Base-by-base conservation (phyloP, 1,139 yeast genomes). In the Tardiomyces blankii region DNA sequence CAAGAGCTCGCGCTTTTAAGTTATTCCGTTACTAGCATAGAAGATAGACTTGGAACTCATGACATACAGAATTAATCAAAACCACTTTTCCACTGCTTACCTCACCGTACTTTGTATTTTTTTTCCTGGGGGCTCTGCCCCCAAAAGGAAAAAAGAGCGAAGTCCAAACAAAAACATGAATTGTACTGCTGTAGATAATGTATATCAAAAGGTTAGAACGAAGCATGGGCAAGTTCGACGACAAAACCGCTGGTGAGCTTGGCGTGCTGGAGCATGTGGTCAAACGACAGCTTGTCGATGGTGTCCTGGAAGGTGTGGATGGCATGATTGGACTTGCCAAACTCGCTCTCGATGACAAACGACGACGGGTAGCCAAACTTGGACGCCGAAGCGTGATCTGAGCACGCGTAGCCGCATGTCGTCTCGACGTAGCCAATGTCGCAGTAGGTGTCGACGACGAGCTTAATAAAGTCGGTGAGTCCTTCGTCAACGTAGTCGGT, bases 371-470 rank as follows among this genome's bases (percentile, higher is more conserved):
- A 86, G 1, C 96, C 96, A 54, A 77, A 77, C 61, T 82, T 81
- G 45, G 79, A 64, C 1, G 96, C 95, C 44, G 94, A 80, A 3
- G 93, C 85, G 63, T 88, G 96, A 64, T 89, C 97, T 25, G 94
- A 82, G 64, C 97, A 88, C 0, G 95, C 94, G 58, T 88, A 88
- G 0, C 96, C 96, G 66, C 97, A 89, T 46, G 68, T 56, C 9
- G 94, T 82, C 57, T 82, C 93, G 40, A 73, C 78, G 56, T 75
- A 81, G 3, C 86, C 82, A 50, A 88, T 82, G 18, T 65, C 57
- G 56, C 87, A 75, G 65, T 86, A 85, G 11, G 68, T 62, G 32
- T 72, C 72, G 48, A 86, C 75, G 12, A 86, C 64, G 40, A 73
- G 51, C 62, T 82, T 79, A 51, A 86, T 65, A 57, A 81, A 88